These are phyloP conservation scores for Catenaria anguillulae DNA, from an alignment of 371 early-diverging fungal species.

Conservation along the genomic window DNA sequence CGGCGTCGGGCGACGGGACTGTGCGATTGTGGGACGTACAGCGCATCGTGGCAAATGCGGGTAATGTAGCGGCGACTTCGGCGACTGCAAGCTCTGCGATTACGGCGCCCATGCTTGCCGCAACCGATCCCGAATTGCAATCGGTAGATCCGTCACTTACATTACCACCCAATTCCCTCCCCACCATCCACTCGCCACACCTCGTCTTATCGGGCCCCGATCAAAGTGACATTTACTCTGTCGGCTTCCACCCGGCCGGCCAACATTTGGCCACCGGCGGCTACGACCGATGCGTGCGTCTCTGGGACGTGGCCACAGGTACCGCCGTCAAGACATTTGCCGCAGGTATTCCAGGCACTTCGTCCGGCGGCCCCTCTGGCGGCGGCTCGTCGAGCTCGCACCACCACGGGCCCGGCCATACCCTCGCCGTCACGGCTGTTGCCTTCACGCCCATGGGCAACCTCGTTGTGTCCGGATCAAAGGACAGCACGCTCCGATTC, in stretches of 20 bases:
- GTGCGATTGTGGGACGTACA: slow-evolving; percentile 41
- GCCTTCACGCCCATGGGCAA: slow-evolving; percentile 85
- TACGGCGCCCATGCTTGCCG: slow-evolving; percentile 9
- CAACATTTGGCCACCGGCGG: slow-evolving; percentile 74
- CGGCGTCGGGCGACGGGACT: slow-evolving; percentile 79
- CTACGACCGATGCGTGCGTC: slow-evolving; percentile 75
- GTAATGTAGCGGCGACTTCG: no score
- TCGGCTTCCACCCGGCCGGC: slow-evolving; percentile 71
- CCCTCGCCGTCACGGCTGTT: slow-evolving; percentile 65
- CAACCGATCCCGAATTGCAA: no score
- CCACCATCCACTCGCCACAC: slow-evolving; percentile 21
- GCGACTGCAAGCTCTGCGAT: background rate
- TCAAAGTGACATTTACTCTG: slow-evolving; percentile 88
- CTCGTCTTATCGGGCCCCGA: no score
- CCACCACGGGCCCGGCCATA: no score
- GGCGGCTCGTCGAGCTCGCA: no score
- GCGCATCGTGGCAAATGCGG: no score
- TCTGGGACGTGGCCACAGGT: slow-evolving; percentile 71
- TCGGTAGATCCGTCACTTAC: no score
- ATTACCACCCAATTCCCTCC: no score
- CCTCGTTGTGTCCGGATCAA: slow-evolving; percentile 75
- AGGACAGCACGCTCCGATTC: slow-evolving; percentile 89
- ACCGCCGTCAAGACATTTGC: slow-evolving; percentile 65
- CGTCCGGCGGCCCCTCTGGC: background rate
- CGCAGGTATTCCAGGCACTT: slow-evolving; percentile 19